Evolutionary conservation across 2,329 filamentous ascomycete genomes (phyloP).

Genomic region (Simplicillium aogashimaense): DNA sequence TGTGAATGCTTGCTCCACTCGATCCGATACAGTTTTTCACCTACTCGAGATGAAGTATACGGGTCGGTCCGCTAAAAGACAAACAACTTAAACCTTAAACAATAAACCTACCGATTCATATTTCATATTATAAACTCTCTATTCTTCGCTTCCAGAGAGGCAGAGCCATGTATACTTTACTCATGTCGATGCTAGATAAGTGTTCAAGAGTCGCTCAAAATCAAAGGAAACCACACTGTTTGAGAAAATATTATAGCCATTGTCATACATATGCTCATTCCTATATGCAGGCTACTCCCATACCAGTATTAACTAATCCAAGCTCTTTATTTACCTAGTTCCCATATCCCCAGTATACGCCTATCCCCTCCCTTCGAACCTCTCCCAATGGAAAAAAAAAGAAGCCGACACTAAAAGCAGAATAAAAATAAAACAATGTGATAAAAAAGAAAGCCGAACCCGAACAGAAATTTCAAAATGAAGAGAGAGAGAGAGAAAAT

Average conservation of each 20-base stretch:
- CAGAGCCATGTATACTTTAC: no score
- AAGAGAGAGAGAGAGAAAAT: not conserved
- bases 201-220: no score
- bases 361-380: slow-evolving; percentile 1
- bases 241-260: slow-evolving; percentile 7
- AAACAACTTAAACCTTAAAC: no score
- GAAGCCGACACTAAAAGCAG: not conserved
- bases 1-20: no score
- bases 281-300: not conserved
- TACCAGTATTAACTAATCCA: not conserved
- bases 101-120: no score
- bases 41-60: no score
- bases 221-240: not conserved
- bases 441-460: not conserved
- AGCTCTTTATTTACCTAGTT: not conserved
- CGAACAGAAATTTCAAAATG: not conserved
- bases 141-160: no score
- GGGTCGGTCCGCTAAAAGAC: no score
- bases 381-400: not conserved
- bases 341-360: not conserved
- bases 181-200: no score
- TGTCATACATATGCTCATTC: not conserved
- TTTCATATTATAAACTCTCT: no score
- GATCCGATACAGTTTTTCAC: no score
- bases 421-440: not conserved